These are phyloP conservation scores for Fonsecaea multimorphosa DNA, from an alignment of 2,329 filamentous ascomycete species.

Conservation along the genomic window DNA sequence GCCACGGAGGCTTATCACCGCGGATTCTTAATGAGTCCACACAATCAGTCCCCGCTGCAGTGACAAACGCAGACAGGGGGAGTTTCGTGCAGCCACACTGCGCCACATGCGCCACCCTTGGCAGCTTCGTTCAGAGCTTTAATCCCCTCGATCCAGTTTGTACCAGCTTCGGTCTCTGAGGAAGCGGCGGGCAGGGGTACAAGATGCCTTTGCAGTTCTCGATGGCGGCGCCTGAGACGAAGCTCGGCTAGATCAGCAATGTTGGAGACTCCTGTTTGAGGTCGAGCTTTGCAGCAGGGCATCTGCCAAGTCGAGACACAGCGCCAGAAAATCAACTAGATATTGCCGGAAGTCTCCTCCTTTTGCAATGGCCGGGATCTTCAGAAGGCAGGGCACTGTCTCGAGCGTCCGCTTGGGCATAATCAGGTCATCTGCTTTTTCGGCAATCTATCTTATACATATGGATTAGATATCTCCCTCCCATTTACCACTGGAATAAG, in stretches of 20 bases:
- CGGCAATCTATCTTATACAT: background rate
- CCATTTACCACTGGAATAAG: background rate
- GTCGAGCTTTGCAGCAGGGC: background rate
- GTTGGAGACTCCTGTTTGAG: background rate
- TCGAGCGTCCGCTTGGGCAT: background rate
- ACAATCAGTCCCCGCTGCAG: too few relatives aligned
- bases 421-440: too few relatives aligned
- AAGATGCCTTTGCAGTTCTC: background rate
- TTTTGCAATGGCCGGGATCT: background rate
- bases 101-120: background rate
- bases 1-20: background rate
- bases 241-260: background rate
- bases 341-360: background rate
- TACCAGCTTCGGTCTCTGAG: background rate
- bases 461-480: background rate
- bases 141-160: background rate
- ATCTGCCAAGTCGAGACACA: background rate
- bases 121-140: background rate
- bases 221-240: background rate
- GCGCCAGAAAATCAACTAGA: background rate
- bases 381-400: background rate
- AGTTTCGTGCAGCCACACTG: background rate
- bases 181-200: background rate
- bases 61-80: too few relatives aligned
- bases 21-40: too few relatives aligned